These are phyloP conservation scores for Prunus mume DNA, from an alignment of 306 rosid genomes.

Conservation along the genomic window DNA sequence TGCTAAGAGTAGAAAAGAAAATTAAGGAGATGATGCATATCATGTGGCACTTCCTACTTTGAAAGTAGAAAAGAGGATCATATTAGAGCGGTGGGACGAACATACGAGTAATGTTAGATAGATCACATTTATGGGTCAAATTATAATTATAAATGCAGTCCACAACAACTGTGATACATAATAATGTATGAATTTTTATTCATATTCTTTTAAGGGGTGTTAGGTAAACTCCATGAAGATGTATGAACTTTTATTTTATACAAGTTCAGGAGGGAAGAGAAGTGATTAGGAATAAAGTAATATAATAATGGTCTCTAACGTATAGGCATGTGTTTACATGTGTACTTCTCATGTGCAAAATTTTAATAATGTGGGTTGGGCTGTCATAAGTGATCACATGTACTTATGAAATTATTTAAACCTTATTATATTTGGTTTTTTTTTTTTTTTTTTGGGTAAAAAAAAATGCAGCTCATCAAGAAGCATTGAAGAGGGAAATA, in stretches of 20 bases:
- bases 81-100: neutral
- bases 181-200: neutral
- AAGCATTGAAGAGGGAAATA: constrained; percentile 91
- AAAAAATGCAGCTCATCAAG: constrained; percentile 85
- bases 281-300: constrained; percentile 6
- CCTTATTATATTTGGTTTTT: neutral
- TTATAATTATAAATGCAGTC: neutral
- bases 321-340: constrained; percentile 18
- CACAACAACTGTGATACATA: neutral
- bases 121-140: neutral
- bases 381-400: constrained; percentile 9
- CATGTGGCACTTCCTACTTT: neutral
- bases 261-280: neutral
- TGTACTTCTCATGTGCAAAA: constrained; percentile 15
- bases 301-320: neutral
- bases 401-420: neutral
- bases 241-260: neutral
- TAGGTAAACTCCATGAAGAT: neutral
- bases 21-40: neutral
- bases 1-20: constrained; percentile 14
- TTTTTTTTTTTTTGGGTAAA: neutral
- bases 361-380: constrained; percentile 18
- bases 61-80: neutral
- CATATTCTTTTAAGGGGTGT: neutral
- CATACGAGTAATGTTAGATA: neutral